Conservation (phyloP, 192 early-diverging fungal species). For the Chytriomyces hyalinus region DNA sequence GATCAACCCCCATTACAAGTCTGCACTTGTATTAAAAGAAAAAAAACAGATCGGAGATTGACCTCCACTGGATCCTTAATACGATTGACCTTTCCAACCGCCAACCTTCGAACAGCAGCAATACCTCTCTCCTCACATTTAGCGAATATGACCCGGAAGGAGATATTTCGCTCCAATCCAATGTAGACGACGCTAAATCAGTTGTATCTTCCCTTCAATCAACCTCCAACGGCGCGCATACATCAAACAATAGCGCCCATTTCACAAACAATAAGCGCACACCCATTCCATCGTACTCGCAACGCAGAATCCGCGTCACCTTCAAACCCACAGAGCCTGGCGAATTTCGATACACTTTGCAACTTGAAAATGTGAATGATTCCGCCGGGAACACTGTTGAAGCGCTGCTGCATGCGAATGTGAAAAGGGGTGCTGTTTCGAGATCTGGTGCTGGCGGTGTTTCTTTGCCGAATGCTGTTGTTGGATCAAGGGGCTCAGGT, state of each 20-base stretch:
- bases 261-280: not conserved
- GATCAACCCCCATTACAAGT: not conserved
- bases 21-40: not conserved
- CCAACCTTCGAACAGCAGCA: constrained; percentile 56
- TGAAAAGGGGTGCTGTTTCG: constrained; percentile 41
- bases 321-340: constrained; percentile 88
- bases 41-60: constrained; percentile 82
- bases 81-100: constrained; percentile 68
- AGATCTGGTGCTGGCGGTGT: too few species aligned
- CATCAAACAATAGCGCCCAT: too few species aligned
- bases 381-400: constrained; percentile 75
- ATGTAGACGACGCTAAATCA: too few species aligned
- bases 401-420: constrained; percentile 81
- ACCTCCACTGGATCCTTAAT: constrained; percentile 84
- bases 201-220: too few species aligned
- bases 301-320: constrained; percentile 74
- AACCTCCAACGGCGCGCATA: too few species aligned
- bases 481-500: not conserved
- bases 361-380: constrained; percentile 91
- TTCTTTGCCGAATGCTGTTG: constrained; percentile 53
- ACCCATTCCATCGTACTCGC: constrained; percentile 73
- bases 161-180: constrained; percentile 31
- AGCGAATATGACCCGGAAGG: constrained; percentile 76
- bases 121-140: constrained; percentile 72
- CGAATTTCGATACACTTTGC: constrained; percentile 88